Evolutionary conservation across 2,329 filamentous ascomycete genomes (phyloP).

Genomic region (Phyllosticta citriasiana): DNA sequence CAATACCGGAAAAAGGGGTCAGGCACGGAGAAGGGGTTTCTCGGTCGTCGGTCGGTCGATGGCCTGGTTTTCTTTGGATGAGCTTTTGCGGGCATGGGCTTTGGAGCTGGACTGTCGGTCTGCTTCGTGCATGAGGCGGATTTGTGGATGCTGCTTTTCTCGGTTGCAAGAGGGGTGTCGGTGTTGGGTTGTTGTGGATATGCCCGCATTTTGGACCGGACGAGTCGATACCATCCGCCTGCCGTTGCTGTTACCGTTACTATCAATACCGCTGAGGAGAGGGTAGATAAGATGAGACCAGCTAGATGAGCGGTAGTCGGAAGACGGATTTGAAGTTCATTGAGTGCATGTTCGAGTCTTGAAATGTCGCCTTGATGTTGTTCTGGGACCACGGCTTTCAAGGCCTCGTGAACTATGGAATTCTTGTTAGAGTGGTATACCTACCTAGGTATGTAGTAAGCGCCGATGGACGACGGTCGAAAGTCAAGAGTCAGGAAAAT

Average conservation of each 20-base stretch:
- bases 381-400: no score
- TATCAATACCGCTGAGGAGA: neutral
- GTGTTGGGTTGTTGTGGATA: neutral
- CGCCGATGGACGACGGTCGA: neutral
- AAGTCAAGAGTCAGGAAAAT: neutral
- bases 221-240: neutral
- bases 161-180: neutral
- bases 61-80: neutral
- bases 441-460: no score
- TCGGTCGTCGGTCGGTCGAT: neutral
- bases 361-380: no score
- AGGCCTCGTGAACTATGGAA: no score
- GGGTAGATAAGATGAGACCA: neutral
- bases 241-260: neutral
- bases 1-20: neutral
- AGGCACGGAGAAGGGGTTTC: neutral
- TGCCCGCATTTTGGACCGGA: neutral
- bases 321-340: neutral
- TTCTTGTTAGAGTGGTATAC: no score
- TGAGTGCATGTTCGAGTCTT: neutral
- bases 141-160: neutral
- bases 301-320: neutral
- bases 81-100: neutral
- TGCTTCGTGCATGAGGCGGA: neutral
- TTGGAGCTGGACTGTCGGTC: neutral